Evolutionary conservation across 1,139 yeast species (phyloP).

Genomic region (Saccharomyces hybrid): DNA sequence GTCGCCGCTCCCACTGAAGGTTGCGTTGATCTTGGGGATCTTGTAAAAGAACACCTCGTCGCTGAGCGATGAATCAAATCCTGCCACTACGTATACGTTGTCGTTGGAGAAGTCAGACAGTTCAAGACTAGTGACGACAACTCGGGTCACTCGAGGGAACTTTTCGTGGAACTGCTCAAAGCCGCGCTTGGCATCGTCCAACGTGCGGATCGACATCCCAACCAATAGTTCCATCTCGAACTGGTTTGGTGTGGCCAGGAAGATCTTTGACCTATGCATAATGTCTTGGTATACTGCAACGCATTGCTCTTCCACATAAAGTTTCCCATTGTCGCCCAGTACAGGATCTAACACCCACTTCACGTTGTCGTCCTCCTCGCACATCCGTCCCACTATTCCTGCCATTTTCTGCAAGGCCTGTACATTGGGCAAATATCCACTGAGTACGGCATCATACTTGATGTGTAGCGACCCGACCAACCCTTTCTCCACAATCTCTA

Average conservation of each 20-base stretch:
- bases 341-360: constrained; percentile 84
- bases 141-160: constrained; percentile 46
- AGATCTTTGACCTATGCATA: constrained; percentile 46
- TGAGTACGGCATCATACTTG: constrained; percentile 52
- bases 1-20: constrained; percentile 92
- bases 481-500: constrained; percentile 40
- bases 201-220: constrained; percentile 42
- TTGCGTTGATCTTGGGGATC: constrained; percentile 55
- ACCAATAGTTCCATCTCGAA: constrained; percentile 76
- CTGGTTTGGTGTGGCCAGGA: constrained; percentile 81
- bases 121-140: constrained; percentile 62
- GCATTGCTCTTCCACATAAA: constrained; percentile 70
- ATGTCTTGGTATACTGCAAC: constrained; percentile 58
- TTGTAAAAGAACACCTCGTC: constrained; percentile 36
- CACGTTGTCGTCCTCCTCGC: constrained; percentile 14
- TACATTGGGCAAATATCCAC: constrained; percentile 63
- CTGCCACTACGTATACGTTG: constrained; percentile 44
- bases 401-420: constrained; percentile 42
- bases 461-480: constrained; percentile 36
- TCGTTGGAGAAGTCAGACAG: constrained; percentile 19
- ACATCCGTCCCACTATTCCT: constrained; percentile 12
- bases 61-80: constrained; percentile 32
- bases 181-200: constrained; percentile 40
- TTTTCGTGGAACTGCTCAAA: constrained; percentile 42
- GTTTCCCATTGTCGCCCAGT: constrained; percentile 81